These are phyloP conservation scores for Plasmodium vinckei DNA, from an alignment of 169 alveolate genomes.

Conservation along the genomic window DNA sequence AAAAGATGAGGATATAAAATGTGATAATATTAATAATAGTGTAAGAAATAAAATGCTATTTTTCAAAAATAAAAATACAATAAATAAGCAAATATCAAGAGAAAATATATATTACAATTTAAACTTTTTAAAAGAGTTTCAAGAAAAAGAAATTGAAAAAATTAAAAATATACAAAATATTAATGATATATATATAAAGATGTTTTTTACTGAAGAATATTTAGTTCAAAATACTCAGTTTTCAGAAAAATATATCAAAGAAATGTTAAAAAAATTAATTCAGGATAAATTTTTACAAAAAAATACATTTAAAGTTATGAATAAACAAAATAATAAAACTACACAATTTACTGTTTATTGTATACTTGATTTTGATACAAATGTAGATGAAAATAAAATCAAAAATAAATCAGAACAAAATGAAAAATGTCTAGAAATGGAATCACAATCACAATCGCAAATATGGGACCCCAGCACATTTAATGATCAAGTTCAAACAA, in stretches of 20 bases:
- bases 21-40: background rate
- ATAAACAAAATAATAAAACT: constrained; percentile 27
- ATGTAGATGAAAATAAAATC: constrained; percentile 3
- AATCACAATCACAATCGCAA: no score
- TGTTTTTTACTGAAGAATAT: constrained; percentile 60
- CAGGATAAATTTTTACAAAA: constrained; percentile 25
- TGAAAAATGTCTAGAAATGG: no score
- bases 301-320: constrained; percentile 52
- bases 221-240: constrained; percentile 26
- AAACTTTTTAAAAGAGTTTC: constrained; percentile 25
- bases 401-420: background rate
- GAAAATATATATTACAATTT: constrained; percentile 59
- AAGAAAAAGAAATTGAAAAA: constrained; percentile 58
- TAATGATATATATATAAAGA: constrained; percentile 40
- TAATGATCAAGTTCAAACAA: no score
- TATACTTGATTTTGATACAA: constrained; percentile 24
- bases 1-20: background rate
- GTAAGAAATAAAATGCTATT: no score
- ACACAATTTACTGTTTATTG: constrained; percentile 40
- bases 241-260: constrained; percentile 35
- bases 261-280: constrained; percentile 45
- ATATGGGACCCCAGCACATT: no score
- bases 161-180: constrained; percentile 6
- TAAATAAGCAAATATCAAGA: constrained; percentile 32
- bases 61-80: background rate